Conservation (phyloP, 202 grass and related monocot genomes). For the Setaria italica region DNA sequence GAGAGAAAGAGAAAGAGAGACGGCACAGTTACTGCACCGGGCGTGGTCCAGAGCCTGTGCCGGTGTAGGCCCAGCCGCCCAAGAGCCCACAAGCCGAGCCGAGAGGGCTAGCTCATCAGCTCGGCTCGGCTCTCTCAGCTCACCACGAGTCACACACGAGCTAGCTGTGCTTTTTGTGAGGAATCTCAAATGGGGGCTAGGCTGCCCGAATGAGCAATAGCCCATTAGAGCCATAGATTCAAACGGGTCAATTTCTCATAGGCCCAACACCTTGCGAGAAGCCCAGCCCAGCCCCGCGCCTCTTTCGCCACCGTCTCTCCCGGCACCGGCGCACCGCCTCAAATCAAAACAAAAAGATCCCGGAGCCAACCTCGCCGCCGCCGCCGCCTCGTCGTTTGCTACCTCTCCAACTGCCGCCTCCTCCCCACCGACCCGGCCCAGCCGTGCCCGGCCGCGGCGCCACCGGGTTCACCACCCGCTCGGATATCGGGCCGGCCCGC, state of each 20-base stretch:
- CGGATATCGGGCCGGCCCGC: conserved; percentile 92
- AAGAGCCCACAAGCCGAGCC: background rate
- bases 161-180: background rate
- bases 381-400: background rate
- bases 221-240: background rate
- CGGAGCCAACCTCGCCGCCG: conserved; percentile 38
- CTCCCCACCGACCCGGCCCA: conserved; percentile 3
- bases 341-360: background rate
- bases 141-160: no score
- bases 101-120: background rate
- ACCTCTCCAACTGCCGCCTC: background rate
- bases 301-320: no score
- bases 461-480: conserved; percentile 91
- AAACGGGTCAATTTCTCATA: background rate
- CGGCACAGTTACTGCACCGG: background rate
- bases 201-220: background rate
- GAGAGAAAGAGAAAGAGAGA: background rate
- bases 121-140: background rate
- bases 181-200: background rate
- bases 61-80: conserved; percentile 8
- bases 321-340: no score
- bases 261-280: no score
- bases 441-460: conserved; percentile 85
- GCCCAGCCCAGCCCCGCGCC: no score
- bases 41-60: conserved; percentile 21